phyloP scores from a whole-genome alignment of 164 flowering plant genomes.

The Buxus sempervirens region DNA sequence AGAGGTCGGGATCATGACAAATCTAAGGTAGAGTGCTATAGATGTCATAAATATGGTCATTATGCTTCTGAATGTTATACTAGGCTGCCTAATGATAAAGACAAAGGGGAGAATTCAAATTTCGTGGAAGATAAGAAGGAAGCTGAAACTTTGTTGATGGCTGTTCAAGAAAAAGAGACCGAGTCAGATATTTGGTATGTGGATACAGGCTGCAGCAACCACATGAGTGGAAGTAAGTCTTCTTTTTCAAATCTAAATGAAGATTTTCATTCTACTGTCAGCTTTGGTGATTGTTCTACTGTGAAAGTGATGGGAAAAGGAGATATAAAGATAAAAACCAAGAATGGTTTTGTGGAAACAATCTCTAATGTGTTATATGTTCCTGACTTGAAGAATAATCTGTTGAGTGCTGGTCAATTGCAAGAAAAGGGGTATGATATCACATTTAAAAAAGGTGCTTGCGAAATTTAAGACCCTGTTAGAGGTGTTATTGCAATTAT shows the following conservation, averaged over 20 bases:
- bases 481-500: not conserved
- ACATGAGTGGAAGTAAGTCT: slow-evolving; percentile 20
- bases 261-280: slow-evolving; percentile 4
- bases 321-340: slow-evolving; percentile 12
- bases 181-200: slow-evolving; percentile 9
- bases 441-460: not conserved
- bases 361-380: slow-evolving; percentile 11
- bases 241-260: slow-evolving; percentile 16
- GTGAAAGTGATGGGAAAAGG: slow-evolving; percentile 9
- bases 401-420: not conserved
- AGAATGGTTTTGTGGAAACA: slow-evolving; percentile 15
- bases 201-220: slow-evolving; percentile 14
- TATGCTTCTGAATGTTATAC: slow-evolving; percentile 13
- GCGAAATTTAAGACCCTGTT: not conserved
- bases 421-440: not conserved
- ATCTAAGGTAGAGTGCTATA: slow-evolving; percentile 28
- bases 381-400: not conserved
- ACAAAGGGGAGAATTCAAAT: slow-evolving; percentile 8
- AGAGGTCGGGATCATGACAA: slow-evolving; percentile 16
- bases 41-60: slow-evolving; percentile 21
- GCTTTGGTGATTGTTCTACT: slow-evolving; percentile 2
- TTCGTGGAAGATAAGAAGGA: slow-evolving; percentile 11
- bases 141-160: slow-evolving; percentile 11
- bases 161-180: not conserved
- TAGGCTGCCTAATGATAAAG: slow-evolving; percentile 7